Conservation (phyloP, 768 basidiomycete genomes). For the Trametes coccinea region DNA sequence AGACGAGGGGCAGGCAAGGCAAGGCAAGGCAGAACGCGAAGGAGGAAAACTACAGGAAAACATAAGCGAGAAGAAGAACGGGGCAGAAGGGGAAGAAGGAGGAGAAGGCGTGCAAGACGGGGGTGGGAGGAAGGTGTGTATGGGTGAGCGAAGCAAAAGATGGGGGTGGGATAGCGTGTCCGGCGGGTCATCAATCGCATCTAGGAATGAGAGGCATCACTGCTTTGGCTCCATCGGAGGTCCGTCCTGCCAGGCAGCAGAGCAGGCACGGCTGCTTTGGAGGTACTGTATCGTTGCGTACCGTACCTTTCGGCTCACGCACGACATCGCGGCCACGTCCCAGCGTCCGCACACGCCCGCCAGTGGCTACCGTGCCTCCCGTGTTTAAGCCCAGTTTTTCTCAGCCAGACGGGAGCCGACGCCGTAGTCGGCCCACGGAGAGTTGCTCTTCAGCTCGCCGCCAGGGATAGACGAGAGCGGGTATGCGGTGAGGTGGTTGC, state of each 20-base stretch:
- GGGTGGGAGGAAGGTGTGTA: neutral
- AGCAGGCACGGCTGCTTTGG: no score
- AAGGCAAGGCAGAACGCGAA: constrained; percentile 1
- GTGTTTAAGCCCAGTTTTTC: constrained; percentile 30
- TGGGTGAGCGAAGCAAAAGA: no score
- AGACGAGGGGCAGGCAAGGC: constrained; percentile 11
- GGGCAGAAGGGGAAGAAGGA: neutral
- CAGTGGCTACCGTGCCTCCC: neutral
- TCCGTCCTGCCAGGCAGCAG: constrained; percentile 1
- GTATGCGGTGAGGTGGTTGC: constrained; percentile 44
- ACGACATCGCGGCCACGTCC: neutral
- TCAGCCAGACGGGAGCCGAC: constrained; percentile 25
- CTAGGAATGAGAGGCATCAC: neutral
- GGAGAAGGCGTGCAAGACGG: neutral
- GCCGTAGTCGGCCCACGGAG: constrained; percentile 50
- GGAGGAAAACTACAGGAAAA: neutral
- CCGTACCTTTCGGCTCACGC: neutral
- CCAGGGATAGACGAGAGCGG: constrained; percentile 59
- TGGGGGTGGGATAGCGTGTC: constrained; percentile 3
- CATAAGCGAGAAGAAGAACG: neutral
- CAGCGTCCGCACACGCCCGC: neutral
- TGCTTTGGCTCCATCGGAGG: neutral
- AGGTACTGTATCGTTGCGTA: no score
- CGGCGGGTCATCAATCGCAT: neutral
- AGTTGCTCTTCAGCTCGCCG: constrained; percentile 54